Evolutionary conservation across 169 alveolate genomes (phyloP).

Genomic region (Theileria orientalis): DNA sequence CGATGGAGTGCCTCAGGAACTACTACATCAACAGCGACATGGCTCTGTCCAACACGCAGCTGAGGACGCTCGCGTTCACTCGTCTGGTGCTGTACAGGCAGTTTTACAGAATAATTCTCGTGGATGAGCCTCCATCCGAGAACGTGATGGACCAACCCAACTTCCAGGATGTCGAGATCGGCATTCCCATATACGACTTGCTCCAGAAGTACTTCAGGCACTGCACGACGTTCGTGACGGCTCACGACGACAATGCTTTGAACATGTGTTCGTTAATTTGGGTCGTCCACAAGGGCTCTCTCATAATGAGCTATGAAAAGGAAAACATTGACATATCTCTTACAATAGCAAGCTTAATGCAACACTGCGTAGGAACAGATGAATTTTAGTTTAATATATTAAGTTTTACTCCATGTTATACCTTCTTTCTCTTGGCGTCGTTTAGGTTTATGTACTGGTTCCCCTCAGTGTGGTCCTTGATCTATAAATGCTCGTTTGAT

Average conservation of each 20-base stretch:
- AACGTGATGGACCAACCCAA: background rate
- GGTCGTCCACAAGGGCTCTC: slow-evolving; percentile 14
- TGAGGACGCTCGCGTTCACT: slow-evolving; percentile 74
- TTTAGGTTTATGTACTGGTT: slow-evolving; percentile 11
- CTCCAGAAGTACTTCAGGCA: slow-evolving; percentile 34
- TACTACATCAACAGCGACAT: slow-evolving; percentile 6
- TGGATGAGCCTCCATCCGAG: slow-evolving; percentile 81
- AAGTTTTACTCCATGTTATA: slow-evolving; percentile 37
- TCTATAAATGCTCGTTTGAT: slow-evolving; percentile 37
- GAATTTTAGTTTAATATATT: slow-evolving; percentile 43
- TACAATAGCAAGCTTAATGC: background rate
- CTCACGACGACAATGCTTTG: slow-evolving; percentile 48
- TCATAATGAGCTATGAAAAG: background rate
- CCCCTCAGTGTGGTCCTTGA: slow-evolving; percentile 17
- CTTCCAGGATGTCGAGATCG: background rate
- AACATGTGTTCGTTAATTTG: slow-evolving; percentile 22
- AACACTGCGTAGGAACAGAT: slow-evolving; percentile 23
- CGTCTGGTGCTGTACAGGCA: slow-evolving; percentile 69
- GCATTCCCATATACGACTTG: slow-evolving; percentile 26
- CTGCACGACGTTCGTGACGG: too few species aligned
- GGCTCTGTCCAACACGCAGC: slow-evolving; percentile 39
- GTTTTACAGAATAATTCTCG: slow-evolving; percentile 68
- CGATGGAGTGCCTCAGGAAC: background rate
- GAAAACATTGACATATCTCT: background rate
- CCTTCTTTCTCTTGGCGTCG: slow-evolving; percentile 21